phyloP scores from a whole-genome alignment of 257 asterid species.

The Solanum paucissectum region DNA sequence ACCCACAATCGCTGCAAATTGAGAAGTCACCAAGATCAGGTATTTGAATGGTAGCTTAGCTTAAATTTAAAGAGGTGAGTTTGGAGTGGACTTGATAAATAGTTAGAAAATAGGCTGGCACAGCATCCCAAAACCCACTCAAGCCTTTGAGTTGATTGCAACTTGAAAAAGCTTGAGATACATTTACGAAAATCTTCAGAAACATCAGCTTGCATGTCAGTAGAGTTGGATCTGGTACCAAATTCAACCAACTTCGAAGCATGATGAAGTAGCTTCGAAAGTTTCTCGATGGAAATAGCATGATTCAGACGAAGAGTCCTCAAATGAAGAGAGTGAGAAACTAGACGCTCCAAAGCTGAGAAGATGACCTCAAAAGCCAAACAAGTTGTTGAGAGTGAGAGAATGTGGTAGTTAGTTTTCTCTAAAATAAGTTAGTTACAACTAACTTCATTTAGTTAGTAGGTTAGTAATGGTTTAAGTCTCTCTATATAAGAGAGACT shows the following conservation, averaged over 20 bases:
- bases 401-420: too few species aligned
- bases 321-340: neutral
- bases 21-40: neutral
- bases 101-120: neutral
- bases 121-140: neutral
- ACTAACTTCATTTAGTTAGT: too few species aligned
- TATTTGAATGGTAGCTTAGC: conserved; percentile 1
- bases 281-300: neutral
- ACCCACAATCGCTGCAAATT: too few species aligned
- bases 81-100: neutral
- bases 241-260: neutral
- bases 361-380: neutral
- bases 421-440: too few species aligned
- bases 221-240: neutral
- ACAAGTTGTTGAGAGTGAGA: neutral
- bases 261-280: neutral
- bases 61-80: neutral
- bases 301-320: neutral
- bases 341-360: neutral
- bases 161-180: neutral
- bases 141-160: neutral
- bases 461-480: too few species aligned
- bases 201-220: neutral
- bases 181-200: neutral
- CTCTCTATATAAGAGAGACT: too few species aligned